Evolutionary conservation across 441 rosid species (phyloP).

Genomic region (Jatropha multifida): DNA sequence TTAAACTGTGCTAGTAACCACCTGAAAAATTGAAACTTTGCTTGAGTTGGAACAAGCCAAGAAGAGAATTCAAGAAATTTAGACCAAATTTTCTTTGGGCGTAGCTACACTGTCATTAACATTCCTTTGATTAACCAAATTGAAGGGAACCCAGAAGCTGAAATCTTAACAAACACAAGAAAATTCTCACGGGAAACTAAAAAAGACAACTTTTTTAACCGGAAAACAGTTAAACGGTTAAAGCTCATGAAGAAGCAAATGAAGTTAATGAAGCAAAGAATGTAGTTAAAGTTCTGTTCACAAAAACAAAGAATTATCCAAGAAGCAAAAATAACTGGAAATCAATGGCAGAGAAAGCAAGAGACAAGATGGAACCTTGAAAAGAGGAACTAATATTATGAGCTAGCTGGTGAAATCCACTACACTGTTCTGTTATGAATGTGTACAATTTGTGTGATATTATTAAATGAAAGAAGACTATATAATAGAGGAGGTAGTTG

Average conservation of each 20-base stretch:
- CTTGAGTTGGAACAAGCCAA: not conserved
- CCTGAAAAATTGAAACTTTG: conserved; percentile 14
- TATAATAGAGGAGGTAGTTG: conserved; percentile 32
- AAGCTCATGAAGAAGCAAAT: conserved; percentile 21
- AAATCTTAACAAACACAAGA: conserved; percentile 16
- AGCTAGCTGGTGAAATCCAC: too few relatives aligned
- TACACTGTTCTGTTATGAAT: conserved; percentile 6
- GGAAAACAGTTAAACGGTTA: conserved; percentile 8
- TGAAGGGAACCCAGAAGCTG: conserved; percentile 10
- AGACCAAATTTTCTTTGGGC: conserved; percentile 16
- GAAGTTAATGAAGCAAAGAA: conserved; percentile 32
- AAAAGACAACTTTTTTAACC: conserved; percentile 7
- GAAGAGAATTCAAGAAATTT: conserved; percentile 6
- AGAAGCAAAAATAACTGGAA: conserved; percentile 13
- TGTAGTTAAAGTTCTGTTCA: conserved; percentile 14
- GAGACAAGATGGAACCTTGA: conserved; percentile 2
- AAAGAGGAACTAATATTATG: not conserved
- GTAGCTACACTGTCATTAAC: not conserved
- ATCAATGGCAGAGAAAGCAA: not conserved
- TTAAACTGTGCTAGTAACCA: conserved; percentile 16
- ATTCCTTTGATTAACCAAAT: conserved; percentile 6
- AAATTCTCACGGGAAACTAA: conserved; percentile 11
- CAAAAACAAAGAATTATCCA: conserved; percentile 16
- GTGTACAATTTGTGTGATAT: conserved; percentile 8
- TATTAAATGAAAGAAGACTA: conserved; percentile 10